Evolutionary conservation across 179 eudicot genomes (phyloP), one percentile per base, ranked within the genome.

Genomic region (Sideroxylon spinosum): DNA sequence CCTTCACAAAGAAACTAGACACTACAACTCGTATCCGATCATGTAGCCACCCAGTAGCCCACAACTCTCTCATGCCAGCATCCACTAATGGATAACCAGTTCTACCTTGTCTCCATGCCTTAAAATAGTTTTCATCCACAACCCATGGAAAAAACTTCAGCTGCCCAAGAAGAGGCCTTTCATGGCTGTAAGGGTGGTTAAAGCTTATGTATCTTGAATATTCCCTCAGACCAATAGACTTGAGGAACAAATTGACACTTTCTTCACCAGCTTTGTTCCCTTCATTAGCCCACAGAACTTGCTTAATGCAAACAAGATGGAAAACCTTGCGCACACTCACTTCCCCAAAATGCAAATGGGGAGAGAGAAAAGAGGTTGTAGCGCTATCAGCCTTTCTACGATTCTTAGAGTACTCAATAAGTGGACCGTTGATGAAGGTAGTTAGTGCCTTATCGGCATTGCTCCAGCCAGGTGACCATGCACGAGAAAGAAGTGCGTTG

Each of bases 391-490:
- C 99, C 86, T 95, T 95, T 78, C 97, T 85, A 57, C 97, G 90
- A 74, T 95, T 95, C 85, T 82, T 84, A 16, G 98, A 84, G 83
- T 95, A 95, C 76, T 94, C 98, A 22, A 93, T 82, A 60, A 93
- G 80, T 23, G 95, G 88, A 23, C 99, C 99, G 53, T 92, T 95
- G 62, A 92, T 84, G 85, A 95, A 94, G 61, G 92, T 76, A 12
- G 93, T 86, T 44, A 94, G 92, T 63, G 98, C 93, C 87, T 92
- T 93, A 77, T 95, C 95, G 19, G 94, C 99, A 74, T 84, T 93
- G 85, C 90, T 93, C 99, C 99, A 95, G 48, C 99, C 99, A 2
- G 98, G 99, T 60, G 99, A 92, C 99, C 99, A 95, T 80, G 99
- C 96, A 25, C 99, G 88, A 74, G 99, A 97, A 56, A 95, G 97